Base-by-base conservation (phyloP, 257 asterid genomes). In the Solanum chiquidenum region DNA sequence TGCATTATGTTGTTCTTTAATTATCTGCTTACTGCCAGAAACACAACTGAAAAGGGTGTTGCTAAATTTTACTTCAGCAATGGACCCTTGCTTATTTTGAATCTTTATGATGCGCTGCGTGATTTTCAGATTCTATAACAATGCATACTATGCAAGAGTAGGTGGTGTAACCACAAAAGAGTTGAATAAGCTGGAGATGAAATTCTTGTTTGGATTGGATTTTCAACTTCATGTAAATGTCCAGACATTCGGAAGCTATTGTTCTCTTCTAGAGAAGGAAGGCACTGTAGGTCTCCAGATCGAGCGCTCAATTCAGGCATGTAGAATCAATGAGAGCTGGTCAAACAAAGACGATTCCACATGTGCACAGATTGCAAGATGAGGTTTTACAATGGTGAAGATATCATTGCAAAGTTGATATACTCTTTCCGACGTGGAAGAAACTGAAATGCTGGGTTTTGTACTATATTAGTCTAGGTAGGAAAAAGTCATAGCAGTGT, bases 131-230 rank as follows among this genome's bases (percentile, higher is more conserved):
- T 97, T 95, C 94, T 97, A 89, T 91, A 94, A 94, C 88, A 97
- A 97, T 87, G 97, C 98, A 34, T 93, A 95, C 86, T 97, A 95
- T 71, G 99, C 99, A 2, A 93, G 94, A 90, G 98, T 97, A 44
- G 99, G 98, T 85, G 99, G 99, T 52, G 89, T 97, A 69, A 91
- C 93, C 90, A 97, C 98, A 2, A 84, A 90, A 10, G 99, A 97
- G 90, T 62, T 97, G 94, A 97, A 97, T 94, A 93, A 90, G 89
- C 90, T 97, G 87, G 99, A 97, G 92, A 84, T 91, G 94, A 94
- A 94, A 92, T 92, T 97, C 66, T 92, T 97, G 42, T 97, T 95
- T 62, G 91, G 93, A 14, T 82, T 97, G 83, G 95, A 95, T 88
- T 95, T 97, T 86, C 90, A 90, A 74, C 96, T 97, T 88, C 92